Evolutionary conservation across 371 early-diverging fungal genomes (phyloP).

Genomic region (Mortierella sp.): DNA sequence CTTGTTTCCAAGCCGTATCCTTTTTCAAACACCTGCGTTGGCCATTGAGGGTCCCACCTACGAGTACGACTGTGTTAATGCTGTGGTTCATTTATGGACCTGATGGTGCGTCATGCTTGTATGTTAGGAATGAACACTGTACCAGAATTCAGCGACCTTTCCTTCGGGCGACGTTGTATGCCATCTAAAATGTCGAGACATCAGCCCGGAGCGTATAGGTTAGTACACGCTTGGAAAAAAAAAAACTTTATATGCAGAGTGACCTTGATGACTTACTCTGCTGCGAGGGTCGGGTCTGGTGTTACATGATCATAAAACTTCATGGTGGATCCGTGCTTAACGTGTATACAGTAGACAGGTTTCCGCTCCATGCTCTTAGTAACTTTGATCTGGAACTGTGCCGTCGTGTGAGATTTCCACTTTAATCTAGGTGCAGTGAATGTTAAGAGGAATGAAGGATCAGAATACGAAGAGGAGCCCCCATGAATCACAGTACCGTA

Average conservation of each 20-base stretch:
- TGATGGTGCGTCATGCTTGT: too few relatives aligned
- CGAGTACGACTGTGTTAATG: neutral
- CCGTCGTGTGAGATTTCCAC: slow-evolving; percentile 93
- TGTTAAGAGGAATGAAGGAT: too few relatives aligned
- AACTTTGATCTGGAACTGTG: slow-evolving; percentile 80
- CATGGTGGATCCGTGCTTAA: slow-evolving; percentile 64
- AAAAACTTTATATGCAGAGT: too few relatives aligned
- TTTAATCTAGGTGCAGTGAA: slow-evolving; percentile 69
- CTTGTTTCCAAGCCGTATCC: slow-evolving; percentile 68
- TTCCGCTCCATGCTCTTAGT: slow-evolving; percentile 72
- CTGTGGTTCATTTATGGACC: neutral
- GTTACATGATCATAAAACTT: slow-evolving; percentile 76
- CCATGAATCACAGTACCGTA: too few relatives aligned
- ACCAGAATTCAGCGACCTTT: slow-evolving; percentile 69
- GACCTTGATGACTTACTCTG: slow-evolving; percentile 55
- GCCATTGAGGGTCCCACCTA: slow-evolving; percentile 68
- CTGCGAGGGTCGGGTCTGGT: slow-evolving; percentile 63
- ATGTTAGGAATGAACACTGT: neutral
- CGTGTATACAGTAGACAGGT: slow-evolving; percentile 69
- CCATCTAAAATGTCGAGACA: slow-evolving; percentile 62
- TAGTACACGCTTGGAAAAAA: too few relatives aligned
- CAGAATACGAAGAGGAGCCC: too few relatives aligned
- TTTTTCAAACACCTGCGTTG: slow-evolving; percentile 68
- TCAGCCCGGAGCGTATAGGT: too few relatives aligned
- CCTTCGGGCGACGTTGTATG: slow-evolving; percentile 71